phyloP scores from a whole-genome alignment of 768 basidiomycete species.

The Nevesoporus exiguus region DNA sequence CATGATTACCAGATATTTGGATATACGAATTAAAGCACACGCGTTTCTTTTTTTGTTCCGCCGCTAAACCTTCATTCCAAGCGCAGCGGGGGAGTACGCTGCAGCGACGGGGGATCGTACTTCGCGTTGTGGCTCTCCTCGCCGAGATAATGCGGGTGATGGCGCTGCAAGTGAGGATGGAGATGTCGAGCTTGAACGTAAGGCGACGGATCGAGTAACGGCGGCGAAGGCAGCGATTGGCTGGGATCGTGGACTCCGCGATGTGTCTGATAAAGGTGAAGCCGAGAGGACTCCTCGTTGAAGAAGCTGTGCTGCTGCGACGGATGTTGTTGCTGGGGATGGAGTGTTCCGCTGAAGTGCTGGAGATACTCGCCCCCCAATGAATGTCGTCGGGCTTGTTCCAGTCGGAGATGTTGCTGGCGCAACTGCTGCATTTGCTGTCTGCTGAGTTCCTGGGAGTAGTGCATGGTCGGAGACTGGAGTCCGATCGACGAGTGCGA shows the following conservation, averaged over 20 bases:
- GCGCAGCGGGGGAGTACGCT: slow-evolving; percentile 42
- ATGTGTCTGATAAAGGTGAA: slow-evolving; percentile 35
- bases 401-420: slow-evolving; percentile 36
- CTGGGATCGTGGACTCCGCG: slow-evolving; percentile 33
- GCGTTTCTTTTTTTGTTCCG: not conserved
- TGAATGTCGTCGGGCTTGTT: slow-evolving; percentile 32
- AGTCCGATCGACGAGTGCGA: slow-evolving; percentile 50
- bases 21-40: slow-evolving; percentile 22
- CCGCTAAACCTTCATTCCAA: slow-evolving; percentile 46
- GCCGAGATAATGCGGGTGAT: slow-evolving; percentile 35
- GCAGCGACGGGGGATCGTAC: slow-evolving; percentile 44
- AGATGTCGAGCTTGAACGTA: slow-evolving; percentile 30
- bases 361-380: slow-evolving; percentile 38
- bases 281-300: slow-evolving; percentile 30
- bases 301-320: slow-evolving; percentile 28
- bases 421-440: slow-evolving; percentile 41
- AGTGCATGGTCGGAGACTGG: slow-evolving; percentile 33
- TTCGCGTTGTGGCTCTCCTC: slow-evolving; percentile 38
- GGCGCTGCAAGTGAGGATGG: slow-evolving; percentile 34
- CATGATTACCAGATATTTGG: slow-evolving; percentile 24
- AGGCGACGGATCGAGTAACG: slow-evolving; percentile 32
- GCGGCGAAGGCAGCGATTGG: slow-evolving; percentile 30
- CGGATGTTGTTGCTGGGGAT: slow-evolving; percentile 21
- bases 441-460: slow-evolving; percentile 48
- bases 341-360: slow-evolving; percentile 34